These are phyloP conservation scores for Smittium culicis DNA, from an alignment of 371 early-diverging fungal species.

Conservation along the genomic window DNA sequence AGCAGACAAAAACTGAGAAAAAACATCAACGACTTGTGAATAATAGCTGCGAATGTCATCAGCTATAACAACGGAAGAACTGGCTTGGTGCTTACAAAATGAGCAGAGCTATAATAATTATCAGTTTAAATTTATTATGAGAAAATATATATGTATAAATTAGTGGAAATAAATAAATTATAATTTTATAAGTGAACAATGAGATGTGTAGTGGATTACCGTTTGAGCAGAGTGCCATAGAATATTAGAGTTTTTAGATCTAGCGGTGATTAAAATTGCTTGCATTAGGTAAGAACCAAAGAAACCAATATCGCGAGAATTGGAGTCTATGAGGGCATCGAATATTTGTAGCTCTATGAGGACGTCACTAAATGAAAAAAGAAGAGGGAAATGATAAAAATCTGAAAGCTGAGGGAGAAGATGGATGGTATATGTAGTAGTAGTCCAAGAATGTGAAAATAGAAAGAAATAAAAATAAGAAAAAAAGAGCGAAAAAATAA, in stretches of 20 bases:
- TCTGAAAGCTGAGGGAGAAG: too few relatives aligned
- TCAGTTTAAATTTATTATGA: too few relatives aligned
- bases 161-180: too few relatives aligned
- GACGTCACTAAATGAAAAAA: conserved; percentile 36
- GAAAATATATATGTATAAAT: too few relatives aligned
- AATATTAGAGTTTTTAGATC: conserved; percentile 25
- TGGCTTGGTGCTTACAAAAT: conserved; percentile 52
- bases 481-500: conserved; percentile 52
- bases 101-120: conserved; percentile 47
- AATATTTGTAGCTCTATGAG: conserved; percentile 7
- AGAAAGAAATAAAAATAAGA: conserved; percentile 40
- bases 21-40: conserved; percentile 40
- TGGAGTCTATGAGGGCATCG: conserved; percentile 9
- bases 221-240: conserved; percentile 15
- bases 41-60: conserved; percentile 47
- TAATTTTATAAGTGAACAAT: too few relatives aligned
- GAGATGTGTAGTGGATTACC: conserved; percentile 15
- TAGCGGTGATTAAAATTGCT: conserved; percentile 12
- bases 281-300: conserved; percentile 32
- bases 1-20: conserved; percentile 16
- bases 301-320: conserved; percentile 33
- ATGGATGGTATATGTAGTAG: too few relatives aligned
- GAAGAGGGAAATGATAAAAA: conserved; percentile 32
- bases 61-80: conserved; percentile 51
- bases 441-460: conserved; percentile 32